phyloP scores from a whole-genome alignment of 208 protist species.

The Balamuthia mandrillaris region DNA sequence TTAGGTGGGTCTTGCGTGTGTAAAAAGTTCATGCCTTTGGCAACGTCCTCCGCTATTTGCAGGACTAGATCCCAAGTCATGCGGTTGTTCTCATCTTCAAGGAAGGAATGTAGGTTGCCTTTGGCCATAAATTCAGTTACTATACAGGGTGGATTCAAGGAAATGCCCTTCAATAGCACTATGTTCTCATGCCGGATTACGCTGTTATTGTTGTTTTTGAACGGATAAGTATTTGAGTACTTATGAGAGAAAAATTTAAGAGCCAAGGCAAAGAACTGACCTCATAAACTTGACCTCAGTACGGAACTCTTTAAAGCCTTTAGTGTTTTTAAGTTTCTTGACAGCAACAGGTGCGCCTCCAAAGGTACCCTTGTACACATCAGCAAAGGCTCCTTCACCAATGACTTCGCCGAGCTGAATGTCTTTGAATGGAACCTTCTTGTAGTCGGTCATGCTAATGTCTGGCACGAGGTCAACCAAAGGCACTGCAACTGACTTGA shows the following conservation, averaged over 20 bases:
- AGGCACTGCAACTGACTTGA: neutral
- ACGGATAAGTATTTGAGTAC: neutral
- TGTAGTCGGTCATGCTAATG: neutral
- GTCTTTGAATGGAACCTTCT: neutral
- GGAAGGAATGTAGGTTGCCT: slow-evolving; percentile 30
- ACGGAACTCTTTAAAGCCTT: slow-evolving; percentile 56
- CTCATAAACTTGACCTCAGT: slow-evolving; percentile 57
- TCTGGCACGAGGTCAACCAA: neutral
- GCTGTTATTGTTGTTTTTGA: neutral
- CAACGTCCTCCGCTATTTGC: neutral
- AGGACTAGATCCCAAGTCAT: slow-evolving; percentile 24
- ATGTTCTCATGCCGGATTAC: slow-evolving; percentile 42
- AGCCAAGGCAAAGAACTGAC: neutral
- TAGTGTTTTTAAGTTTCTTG: slow-evolving; percentile 41
- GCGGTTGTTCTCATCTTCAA: neutral
- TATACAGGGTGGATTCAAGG: slow-evolving; percentile 46
- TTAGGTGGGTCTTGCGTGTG: slow-evolving; percentile 25
- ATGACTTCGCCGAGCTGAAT: neutral
- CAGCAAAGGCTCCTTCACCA: slow-evolving; percentile 24
- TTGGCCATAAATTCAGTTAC: slow-evolving; percentile 51
- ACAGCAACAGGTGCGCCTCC: neutral
- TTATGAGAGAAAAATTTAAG: neutral
- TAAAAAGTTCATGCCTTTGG: slow-evolving; percentile 24
- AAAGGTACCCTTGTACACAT: slow-evolving; percentile 13
- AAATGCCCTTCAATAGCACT: slow-evolving; percentile 47